phyloP scores from a whole-genome alignment of 2,329 filamentous ascomycete genomes.

The Xylogone sp. region DNA sequence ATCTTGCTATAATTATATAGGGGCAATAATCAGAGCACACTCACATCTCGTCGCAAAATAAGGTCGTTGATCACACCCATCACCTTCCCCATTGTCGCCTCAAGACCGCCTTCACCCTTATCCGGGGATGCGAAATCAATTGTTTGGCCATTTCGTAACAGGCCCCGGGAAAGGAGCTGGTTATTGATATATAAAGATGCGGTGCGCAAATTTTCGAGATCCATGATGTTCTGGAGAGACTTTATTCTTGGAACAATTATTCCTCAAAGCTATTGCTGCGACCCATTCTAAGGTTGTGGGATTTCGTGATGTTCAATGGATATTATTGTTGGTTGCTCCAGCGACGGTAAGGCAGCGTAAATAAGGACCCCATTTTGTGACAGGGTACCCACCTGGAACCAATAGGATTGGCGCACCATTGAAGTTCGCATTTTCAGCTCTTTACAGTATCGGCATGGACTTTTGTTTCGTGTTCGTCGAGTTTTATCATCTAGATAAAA shows the following conservation, averaged over 20 bases:
- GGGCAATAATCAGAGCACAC: conserved; percentile 26
- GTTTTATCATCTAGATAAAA: too few species aligned
- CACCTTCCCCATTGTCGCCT: conserved; percentile 75
- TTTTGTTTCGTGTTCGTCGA: too few species aligned
- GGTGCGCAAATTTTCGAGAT: conserved; percentile 55
- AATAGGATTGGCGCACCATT: neutral
- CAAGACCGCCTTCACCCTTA: conserved; percentile 56
- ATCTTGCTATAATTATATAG: neutral
- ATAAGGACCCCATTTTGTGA: neutral
- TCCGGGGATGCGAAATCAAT: conserved; percentile 81
- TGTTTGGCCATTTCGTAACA: conserved; percentile 62
- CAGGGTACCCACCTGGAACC: neutral
- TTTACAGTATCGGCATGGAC: too few species aligned
- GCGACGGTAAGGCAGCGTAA: neutral
- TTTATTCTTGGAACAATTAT: too few species aligned
- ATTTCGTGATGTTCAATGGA: neutral
- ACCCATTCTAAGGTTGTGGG: neutral
- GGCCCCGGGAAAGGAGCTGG: conserved; percentile 61
- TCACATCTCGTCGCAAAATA: conserved; percentile 82
- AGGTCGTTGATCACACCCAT: conserved; percentile 94
- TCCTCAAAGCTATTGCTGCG: neutral
- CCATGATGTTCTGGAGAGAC: conserved; percentile 16
- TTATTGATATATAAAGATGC: conserved; percentile 72
- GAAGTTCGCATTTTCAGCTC: too few species aligned
- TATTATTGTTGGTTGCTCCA: neutral